Percentiles rank a stretch among this genome's conserved stretches.
Evolutionary conservation across 2,329 filamentous ascomycete species (phyloP).

Genomic region (Pseudogymnoascus sp.): DNA sequence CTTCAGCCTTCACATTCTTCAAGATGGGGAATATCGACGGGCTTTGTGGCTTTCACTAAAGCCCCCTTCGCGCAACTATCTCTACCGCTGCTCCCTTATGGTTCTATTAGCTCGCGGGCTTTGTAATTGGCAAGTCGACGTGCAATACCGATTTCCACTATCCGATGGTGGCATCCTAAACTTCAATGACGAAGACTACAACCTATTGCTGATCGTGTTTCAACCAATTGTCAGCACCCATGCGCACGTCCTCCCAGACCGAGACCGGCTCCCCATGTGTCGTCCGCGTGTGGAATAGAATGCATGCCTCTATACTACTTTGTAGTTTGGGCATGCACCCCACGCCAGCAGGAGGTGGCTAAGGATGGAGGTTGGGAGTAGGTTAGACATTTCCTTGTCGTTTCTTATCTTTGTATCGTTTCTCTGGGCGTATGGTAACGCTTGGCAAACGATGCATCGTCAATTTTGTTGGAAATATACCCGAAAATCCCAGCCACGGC

Average conservation of each 20-base stretch:
- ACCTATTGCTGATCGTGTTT: conserved; percentile 1
- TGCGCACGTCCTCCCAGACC: not conserved
- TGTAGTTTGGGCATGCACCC: not conserved
- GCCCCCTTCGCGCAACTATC: not conserved
- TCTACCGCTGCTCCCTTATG: not conserved
- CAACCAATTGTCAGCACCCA: conserved; percentile 1
- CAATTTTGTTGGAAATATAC: not conserved
- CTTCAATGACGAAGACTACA: conserved; percentile 4
- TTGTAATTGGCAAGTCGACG: conserved; percentile 3
- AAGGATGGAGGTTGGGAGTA: not conserved
- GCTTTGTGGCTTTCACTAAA: not conserved
- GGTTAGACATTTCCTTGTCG: conserved; percentile 1
- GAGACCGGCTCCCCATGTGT: conserved; percentile 5
- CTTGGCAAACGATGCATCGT: conserved; percentile 4
- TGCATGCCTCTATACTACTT: not conserved
- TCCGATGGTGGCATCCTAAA: conserved; percentile 4
- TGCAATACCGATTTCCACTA: not conserved
- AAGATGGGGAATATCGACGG: not conserved
- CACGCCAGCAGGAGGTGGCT: not conserved
- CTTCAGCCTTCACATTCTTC: not conserved
- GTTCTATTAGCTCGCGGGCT: not conserved
- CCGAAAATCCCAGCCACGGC: not conserved
- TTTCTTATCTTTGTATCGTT: not conserved
- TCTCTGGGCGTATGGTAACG: not conserved
- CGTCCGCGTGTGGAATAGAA: not conserved